Conservation (phyloP, 2,329 filamentous ascomycete genomes). For the Cytospora paraplurivora region DNA sequence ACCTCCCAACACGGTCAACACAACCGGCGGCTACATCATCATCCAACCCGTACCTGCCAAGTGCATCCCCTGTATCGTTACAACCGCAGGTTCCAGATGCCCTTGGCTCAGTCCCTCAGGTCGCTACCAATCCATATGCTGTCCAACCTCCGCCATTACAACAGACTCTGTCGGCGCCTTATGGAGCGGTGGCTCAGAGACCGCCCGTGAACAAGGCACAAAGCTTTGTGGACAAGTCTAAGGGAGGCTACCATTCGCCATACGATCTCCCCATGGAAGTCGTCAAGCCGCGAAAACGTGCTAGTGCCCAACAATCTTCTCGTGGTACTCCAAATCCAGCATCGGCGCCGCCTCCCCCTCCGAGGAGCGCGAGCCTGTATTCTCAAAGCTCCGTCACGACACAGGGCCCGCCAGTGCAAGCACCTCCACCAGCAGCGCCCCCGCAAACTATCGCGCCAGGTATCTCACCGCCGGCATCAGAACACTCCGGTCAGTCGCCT, state of each 20-base stretch:
- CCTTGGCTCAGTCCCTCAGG: constrained; percentile 23
- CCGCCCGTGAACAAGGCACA: constrained; percentile 63
- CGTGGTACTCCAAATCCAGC: constrained; percentile 41
- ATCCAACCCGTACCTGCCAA: constrained; percentile 34
- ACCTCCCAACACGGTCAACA: constrained; percentile 36
- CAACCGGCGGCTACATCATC: constrained; percentile 33
- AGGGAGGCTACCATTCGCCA: constrained; percentile 89
- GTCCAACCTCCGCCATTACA: constrained; percentile 33
- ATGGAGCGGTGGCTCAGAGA: constrained; percentile 42
- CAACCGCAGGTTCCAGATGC: constrained; percentile 30
- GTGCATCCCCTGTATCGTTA: constrained; percentile 23
- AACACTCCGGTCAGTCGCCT: constrained; percentile 40
- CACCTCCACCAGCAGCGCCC: constrained; percentile 25
- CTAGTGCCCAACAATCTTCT: constrained; percentile 58
- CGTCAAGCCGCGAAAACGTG: constrained; percentile 68
- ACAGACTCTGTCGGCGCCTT: constrained; percentile 37
- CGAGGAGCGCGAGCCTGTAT: constrained; percentile 64
- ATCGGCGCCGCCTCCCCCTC: constrained; percentile 47
- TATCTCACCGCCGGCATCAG: constrained; percentile 43
- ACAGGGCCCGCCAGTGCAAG: constrained; percentile 33
- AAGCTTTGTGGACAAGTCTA: constrained; percentile 88
- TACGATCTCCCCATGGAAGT: constrained; percentile 95
- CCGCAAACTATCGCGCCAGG: constrained; percentile 34
- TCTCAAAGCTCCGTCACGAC: constrained; percentile 33
- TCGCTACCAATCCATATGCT: constrained; percentile 26